Evolutionary conservation across 2,329 filamentous ascomycete genomes (phyloP).

Genomic region (Beauveria scarabaeidicola): DNA sequence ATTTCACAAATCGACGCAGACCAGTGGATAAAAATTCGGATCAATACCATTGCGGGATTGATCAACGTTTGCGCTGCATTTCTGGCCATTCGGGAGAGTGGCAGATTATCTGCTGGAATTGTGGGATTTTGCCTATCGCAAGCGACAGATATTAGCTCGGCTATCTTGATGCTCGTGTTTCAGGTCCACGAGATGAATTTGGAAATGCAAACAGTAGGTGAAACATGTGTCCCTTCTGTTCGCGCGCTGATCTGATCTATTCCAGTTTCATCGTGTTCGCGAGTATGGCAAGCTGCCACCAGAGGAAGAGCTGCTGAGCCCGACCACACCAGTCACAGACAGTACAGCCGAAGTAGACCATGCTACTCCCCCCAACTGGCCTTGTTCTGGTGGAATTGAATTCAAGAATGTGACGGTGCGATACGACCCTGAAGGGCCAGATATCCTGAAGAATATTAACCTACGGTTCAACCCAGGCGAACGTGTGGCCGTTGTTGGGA

Average conservation of each 20-base stretch:
- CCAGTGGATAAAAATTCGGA: conserved; percentile 47
- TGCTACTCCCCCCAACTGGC: conserved; percentile 36
- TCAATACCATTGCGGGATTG: conserved; percentile 45
- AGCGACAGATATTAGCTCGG: conserved; percentile 43
- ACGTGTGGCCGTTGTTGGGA: conserved; percentile 70
- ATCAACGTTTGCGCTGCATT: conserved; percentile 42
- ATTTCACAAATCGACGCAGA: conserved; percentile 39
- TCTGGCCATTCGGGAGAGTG: conserved; percentile 41
- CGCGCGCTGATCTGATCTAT: conserved; percentile 11
- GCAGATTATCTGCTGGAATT: conserved; percentile 39
- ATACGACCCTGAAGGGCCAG: conserved; percentile 35
- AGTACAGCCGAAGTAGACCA: conserved; percentile 30
- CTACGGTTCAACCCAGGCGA: conserved; percentile 55
- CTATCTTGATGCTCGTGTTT: conserved; percentile 43
- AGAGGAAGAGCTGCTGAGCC: conserved; percentile 32
- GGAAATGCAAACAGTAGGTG: conserved; percentile 42
- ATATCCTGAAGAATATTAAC: conserved; percentile 42
- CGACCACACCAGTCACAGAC: conserved; percentile 27
- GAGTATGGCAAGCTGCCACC: conserved; percentile 38
- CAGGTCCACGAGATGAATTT: conserved; percentile 45
- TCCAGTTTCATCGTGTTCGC: conserved; percentile 39
- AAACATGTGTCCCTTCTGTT: neutral
- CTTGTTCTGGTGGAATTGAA: conserved; percentile 36
- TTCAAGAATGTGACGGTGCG: conserved; percentile 44
- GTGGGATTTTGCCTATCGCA: conserved; percentile 50